Base-by-base conservation (phyloP, 441 rosid species). In the Dalechampia spathulata region DNA sequence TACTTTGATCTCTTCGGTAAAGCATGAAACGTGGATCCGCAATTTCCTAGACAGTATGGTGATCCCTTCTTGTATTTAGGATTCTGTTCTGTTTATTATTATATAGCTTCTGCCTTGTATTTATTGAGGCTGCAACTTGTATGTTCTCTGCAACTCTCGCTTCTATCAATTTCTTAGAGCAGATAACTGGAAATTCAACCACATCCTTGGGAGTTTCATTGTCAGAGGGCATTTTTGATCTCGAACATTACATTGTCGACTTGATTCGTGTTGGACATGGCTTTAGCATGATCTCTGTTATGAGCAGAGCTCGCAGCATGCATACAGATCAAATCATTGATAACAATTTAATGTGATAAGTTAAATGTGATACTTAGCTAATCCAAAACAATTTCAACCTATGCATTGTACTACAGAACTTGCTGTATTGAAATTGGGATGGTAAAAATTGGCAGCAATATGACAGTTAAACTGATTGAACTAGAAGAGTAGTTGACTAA, bases 101-200 rank as follows among this genome's bases (percentile, higher is more conserved):
- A 30, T 30, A 30, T 26, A 21, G 42, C 50, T 41, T 46, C 8
- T 23, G 3, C 41, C 54, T 32, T 2, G 49, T 30, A 3, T 30
- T 19, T 6, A 37, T 43, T 22, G 38, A 2, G 63, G 45, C 30
- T 40, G 21, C 40, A 48, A 49, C 52, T 9, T 62, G 65, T 62
- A 66, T 59, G 58, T 58, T 28, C 41, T 52, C 47, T 48, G 15
- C 37, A 4, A 19, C 11, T 16, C 16, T 16, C 40, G 45, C 22
- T 28, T 19, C 11, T 28, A n/a, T 40, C 41, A 50, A 30, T 40
- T 20, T 59, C 7, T 52, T n/a, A 10, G 19, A 28, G 8, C 17
- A 42, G 12, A 19, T 12, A 42, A 28, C 40, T 47, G 3, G 39
- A 17, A 26, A 38, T 11, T 53, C 19, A 7, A 38, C 40, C n/a